A percentile compares a stretch with the other conserved stretches of the same genome.
These are phyloP conservation scores for Plasmodium gallinaceum DNA, from an alignment of 169 alveolate species.

Conservation along the genomic window DNA sequence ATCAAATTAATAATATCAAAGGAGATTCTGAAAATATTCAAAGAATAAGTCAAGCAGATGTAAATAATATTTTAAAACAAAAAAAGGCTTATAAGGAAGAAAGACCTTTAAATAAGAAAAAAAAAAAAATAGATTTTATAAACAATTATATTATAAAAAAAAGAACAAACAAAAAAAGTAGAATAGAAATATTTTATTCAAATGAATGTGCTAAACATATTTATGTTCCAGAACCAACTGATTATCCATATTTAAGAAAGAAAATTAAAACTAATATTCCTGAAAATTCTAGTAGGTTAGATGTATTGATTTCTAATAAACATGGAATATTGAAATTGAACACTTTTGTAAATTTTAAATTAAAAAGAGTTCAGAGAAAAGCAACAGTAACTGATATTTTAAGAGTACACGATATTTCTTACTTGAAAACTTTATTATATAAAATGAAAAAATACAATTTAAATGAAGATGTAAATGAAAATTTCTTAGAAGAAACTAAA, in stretches of 20 bases:
- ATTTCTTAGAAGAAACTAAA: slow-evolving; percentile 87
- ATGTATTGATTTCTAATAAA: slow-evolving; percentile 88
- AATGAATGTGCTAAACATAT: slow-evolving; percentile 88
- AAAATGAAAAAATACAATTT: slow-evolving; percentile 59
- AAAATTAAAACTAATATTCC: slow-evolving; percentile 88
- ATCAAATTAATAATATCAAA: not conserved
- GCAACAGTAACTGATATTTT: slow-evolving; percentile 94
- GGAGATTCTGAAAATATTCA: too few relatives aligned
- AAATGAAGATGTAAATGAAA: slow-evolving; percentile 78
- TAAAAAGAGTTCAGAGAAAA: slow-evolving; percentile 85
- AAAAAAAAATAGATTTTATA: not conserved
- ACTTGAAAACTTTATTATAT: slow-evolving; percentile 87
- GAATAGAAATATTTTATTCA: slow-evolving; percentile 64
- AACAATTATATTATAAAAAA: slow-evolving; percentile 15
- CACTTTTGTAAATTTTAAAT: slow-evolving; percentile 85
- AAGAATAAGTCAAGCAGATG: too few relatives aligned
- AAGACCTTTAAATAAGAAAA: not conserved
- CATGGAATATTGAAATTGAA: slow-evolving; percentile 89
- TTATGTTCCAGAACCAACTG: slow-evolving; percentile 93
- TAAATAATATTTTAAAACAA: too few relatives aligned
- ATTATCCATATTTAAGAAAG: slow-evolving; percentile 88
- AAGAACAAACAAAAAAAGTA: slow-evolving; percentile 10
- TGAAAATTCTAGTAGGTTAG: slow-evolving; percentile 93
- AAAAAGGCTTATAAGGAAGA: too few relatives aligned
- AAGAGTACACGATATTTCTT: slow-evolving; percentile 96